Evolutionary conservation across 2,329 filamentous ascomycete genomes (phyloP), one percentile per base, ranked within the genome.

Genomic region (Arthrobotrys iridis): DNA sequence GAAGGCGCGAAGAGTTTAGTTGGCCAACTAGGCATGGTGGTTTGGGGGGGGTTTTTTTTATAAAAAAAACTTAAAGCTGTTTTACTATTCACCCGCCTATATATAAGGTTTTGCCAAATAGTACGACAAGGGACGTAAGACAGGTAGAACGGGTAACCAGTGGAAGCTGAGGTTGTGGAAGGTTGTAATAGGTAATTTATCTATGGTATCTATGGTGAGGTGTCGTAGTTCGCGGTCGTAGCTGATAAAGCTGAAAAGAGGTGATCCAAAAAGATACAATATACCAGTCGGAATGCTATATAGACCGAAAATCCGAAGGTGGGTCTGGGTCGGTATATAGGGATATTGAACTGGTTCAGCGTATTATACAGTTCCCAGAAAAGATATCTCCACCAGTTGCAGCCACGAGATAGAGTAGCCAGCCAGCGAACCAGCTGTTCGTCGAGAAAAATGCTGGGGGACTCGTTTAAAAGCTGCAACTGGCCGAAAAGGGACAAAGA

Each of bases 11-110:
- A 72, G 28, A 67, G 72, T 35, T 71, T 75, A 8, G 58, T 74
- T 30, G 67, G 59, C 73, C 73, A 74, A 62, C 66, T 77, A 66
- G 73, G 67, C 72, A 77, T 77, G 18, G 63, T 64, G 18, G 10
- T 18, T 35, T 22, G 28, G 43, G 8, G 22, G 8, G n/a, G 35
- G 22, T 18, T 40, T 3, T 15, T 3, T 7, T 15, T 33, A 35
- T 62, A 28, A 40, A 35, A n/a, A n/a, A n/a, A n/a, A n/a, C n/a
- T n/a, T n/a, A n/a, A n/a, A n/a, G n/a, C n/a, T n/a, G n/a, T n/a
- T n/a, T n/a, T n/a, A n/a, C n/a, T n/a, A n/a, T n/a, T n/a, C n/a
- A n/a, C n/a, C n/a, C n/a, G n/a, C n/a, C n/a, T n/a, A n/a, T n/a
- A n/a, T 52, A 52, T 33, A 52, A 52, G 28, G 26, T 33, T 52